Conservation (phyloP, 192 early-diverging fungal species). For the Backusella parvicylindrica region DNA sequence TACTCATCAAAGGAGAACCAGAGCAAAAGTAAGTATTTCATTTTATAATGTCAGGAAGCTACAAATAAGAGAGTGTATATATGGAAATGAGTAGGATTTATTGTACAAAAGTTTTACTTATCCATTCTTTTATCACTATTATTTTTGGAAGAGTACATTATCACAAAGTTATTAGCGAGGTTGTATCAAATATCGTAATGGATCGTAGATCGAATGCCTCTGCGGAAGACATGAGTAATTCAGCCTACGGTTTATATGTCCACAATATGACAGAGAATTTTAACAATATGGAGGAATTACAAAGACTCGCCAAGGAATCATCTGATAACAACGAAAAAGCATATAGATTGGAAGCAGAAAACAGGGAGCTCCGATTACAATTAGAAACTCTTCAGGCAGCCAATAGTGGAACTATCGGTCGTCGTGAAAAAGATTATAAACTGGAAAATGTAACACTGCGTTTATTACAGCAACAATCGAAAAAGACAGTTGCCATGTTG, state of each 20-base stretch:
- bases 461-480: conserved; percentile 59
- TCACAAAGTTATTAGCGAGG: conserved; percentile 68
- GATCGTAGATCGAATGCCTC: conserved; percentile 49
- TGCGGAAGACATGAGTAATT: conserved; percentile 49
- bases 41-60: conserved; percentile 7
- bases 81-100: background rate
- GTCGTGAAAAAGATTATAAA: background rate
- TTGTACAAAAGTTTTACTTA: background rate
- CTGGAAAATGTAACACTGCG: conserved; percentile 36
- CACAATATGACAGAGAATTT: conserved; percentile 70
- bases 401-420: background rate
- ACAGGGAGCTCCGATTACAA: conserved; percentile 52
- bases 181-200: conserved; percentile 73
- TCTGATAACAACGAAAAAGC: conserved; percentile 54
- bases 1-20: conserved; percentile 68
- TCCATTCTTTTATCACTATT: background rate
- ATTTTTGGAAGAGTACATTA: conserved; percentile 55
- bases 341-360: conserved; percentile 55
- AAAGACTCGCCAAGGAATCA: conserved; percentile 62
- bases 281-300: conserved; percentile 70
- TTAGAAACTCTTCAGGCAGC: background rate
- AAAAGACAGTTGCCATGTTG: conserved; percentile 67
- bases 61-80: background rate
- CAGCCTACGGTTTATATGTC: conserved; percentile 65
- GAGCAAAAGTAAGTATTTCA: conserved; percentile 50